These are phyloP conservation scores for Colletotrichum phormii DNA, from an alignment of 2,329 filamentous ascomycete genomes.

Conservation along the genomic window DNA sequence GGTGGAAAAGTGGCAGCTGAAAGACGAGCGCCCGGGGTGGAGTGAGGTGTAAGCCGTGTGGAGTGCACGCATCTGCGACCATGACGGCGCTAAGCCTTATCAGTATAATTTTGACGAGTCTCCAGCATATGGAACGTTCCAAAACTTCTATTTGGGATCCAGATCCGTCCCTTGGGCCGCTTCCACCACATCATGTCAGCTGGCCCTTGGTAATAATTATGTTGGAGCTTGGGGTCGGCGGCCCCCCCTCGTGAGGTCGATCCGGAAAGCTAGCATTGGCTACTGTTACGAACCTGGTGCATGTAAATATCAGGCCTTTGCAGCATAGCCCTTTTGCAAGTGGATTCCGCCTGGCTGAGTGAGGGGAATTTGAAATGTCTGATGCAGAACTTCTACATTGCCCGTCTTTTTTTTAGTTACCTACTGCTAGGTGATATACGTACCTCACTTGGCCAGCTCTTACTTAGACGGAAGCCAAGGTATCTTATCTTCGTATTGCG, in stretches of 20 bases:
- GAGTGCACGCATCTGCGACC: not conserved
- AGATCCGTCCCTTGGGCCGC: not conserved
- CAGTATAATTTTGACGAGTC: conserved; percentile 54
- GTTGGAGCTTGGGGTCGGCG: not conserved
- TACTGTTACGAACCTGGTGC: not conserved
- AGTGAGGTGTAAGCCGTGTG: not conserved
- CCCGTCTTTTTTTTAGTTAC: not conserved
- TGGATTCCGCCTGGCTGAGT: not conserved
- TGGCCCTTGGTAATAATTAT: no score
- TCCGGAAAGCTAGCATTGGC: not conserved
- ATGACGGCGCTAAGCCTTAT: conserved; percentile 49
- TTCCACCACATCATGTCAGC: not conserved
- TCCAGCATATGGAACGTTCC: conserved; percentile 5
- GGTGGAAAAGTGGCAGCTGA: not conserved
- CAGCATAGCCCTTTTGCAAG: not conserved
- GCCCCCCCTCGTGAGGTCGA: not conserved
- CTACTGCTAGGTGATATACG: no score
- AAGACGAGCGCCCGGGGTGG: not conserved
- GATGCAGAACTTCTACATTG: not conserved
- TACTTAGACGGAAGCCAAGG: no score
- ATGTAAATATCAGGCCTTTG: not conserved
- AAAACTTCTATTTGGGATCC: conserved; percentile 1
- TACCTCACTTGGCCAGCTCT: no score
- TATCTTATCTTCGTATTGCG: no score
- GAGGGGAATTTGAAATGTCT: no score